These are phyloP conservation scores for Phytophthora colocasiae DNA, from an alignment of 352 stramenopile species.

Conservation along the genomic window DNA sequence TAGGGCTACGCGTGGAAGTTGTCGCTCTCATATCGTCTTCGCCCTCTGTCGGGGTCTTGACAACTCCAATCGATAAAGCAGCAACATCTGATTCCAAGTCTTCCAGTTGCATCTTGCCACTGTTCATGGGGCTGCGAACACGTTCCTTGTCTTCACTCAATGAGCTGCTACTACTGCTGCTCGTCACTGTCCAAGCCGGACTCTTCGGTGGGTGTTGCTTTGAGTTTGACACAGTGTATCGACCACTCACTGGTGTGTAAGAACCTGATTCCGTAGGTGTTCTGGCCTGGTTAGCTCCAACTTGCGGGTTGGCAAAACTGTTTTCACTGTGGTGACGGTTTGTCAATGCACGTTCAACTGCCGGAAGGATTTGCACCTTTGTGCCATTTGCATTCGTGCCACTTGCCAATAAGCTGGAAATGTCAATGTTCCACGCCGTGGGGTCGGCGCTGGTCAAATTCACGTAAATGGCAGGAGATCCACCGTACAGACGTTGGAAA, in stretches of 20 bases:
- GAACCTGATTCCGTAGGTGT: conserved; percentile 30
- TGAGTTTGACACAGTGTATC: conserved; percentile 15
- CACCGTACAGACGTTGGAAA: conserved; percentile 72
- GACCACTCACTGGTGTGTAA: conserved; percentile 23
- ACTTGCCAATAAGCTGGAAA: conserved; percentile 34
- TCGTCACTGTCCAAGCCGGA: conserved; percentile 40
- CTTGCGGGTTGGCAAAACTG: conserved; percentile 15
- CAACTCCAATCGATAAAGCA: conserved; percentile 17
- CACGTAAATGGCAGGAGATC: conserved; percentile 59
- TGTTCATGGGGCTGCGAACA: conserved; percentile 18
- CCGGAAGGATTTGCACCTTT: conserved; percentile 28
- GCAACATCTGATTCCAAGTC: conserved; percentile 42
- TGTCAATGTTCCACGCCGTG: conserved; percentile 53
- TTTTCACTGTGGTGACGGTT: conserved; percentile 51
- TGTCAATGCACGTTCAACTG: conserved; percentile 55
- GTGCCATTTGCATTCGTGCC: conserved; percentile 31
- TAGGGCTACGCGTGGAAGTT: conserved; percentile 42
- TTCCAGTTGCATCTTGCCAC: conserved; percentile 40
- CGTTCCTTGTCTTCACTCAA: conserved; percentile 44
- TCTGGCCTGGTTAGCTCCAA: conserved; percentile 17
- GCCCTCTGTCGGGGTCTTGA: conserved; percentile 23
- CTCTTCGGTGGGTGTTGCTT: conserved; percentile 36
- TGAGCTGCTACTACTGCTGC: conserved; percentile 44
- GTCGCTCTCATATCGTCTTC: conserved; percentile 33
- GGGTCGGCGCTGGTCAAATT: conserved; percentile 38